phyloP scores from a whole-genome alignment of 1,139 yeast species.

The Hansenula anomala region DNA sequence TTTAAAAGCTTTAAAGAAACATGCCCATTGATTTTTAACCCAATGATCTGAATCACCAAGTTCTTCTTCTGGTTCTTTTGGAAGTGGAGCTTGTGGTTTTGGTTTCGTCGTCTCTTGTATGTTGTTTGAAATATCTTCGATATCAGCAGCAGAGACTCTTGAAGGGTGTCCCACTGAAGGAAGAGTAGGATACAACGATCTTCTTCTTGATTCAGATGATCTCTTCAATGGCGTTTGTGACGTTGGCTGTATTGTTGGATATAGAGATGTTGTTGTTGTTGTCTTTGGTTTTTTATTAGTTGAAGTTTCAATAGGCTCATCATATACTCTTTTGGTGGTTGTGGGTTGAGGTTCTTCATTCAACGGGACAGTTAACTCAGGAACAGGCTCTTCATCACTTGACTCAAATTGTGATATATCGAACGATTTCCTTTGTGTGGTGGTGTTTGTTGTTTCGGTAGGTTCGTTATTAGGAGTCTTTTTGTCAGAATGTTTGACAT shows the following conservation, averaged over 20 bases:
- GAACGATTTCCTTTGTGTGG: background rate
- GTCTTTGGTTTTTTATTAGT: conserved; percentile 1
- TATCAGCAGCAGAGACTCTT: background rate
- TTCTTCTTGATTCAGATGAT: background rate
- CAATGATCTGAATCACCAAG: conserved; percentile 16
- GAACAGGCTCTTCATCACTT: conserved; percentile 13
- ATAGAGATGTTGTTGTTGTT: background rate
- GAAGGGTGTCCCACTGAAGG: background rate
- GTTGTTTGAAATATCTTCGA: background rate
- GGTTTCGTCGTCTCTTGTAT: no score
- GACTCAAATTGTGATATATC: conserved; percentile 8
- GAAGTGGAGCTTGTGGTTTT: background rate
- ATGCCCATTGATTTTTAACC: conserved; percentile 18
- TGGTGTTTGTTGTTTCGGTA: background rate
- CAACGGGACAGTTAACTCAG: conserved; percentile 8
- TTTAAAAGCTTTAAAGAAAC: conserved; percentile 10
- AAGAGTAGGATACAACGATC: background rate
- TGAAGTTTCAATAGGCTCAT: conserved; percentile 1
- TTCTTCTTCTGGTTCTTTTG: background rate
- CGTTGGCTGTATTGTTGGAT: conserved; percentile 1
- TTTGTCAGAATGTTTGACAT: no score
- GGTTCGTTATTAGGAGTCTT: background rate
- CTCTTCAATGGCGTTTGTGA: background rate
- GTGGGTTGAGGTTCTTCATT: background rate
- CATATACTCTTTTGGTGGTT: no score